phyloP scores from a whole-genome alignment of 2,329 filamentous ascomycete genomes.

The Didymella segeticola region DNA sequence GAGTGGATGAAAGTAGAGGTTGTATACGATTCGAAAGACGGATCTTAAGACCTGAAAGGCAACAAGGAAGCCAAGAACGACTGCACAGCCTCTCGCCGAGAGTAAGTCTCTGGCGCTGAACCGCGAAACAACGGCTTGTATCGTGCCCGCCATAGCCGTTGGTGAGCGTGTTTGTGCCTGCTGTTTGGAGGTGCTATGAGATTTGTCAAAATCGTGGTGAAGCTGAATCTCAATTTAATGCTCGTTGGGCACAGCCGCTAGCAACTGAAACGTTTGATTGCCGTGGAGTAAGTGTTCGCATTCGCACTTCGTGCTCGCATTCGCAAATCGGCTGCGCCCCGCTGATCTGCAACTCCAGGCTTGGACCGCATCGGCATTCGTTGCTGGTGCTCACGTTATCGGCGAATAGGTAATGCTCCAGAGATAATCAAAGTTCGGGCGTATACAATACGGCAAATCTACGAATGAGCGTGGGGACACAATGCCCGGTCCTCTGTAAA shows the following conservation, averaged over 20 bases:
- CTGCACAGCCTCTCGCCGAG: background rate
- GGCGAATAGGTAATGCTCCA: too few species aligned
- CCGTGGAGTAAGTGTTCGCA: background rate
- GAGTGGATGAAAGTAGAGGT: conserved; percentile 48
- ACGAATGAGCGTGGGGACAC: too few species aligned
- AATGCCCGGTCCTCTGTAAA: too few species aligned
- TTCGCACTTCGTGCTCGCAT: conserved; percentile 6
- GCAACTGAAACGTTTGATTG: background rate
- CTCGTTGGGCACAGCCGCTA: background rate
- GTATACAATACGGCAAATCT: too few species aligned
- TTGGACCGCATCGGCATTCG: too few species aligned
- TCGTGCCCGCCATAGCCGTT: background rate
- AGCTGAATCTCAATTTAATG: background rate
- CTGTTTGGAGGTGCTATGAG: background rate
- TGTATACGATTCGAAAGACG: conserved; percentile 2
- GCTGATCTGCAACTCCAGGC: background rate
- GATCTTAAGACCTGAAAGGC: background rate
- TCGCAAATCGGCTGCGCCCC: background rate
- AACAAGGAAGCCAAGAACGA: background rate
- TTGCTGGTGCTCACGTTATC: too few species aligned
- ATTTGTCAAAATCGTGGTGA: background rate
- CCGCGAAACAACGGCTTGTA: background rate
- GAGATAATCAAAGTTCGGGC: too few species aligned
- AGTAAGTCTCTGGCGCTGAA: background rate
- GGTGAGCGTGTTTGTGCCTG: background rate